Evolutionary conservation across 1,284 basidiomycete genomes (phyloP).

Genomic region (Peniophora sp.): DNA sequence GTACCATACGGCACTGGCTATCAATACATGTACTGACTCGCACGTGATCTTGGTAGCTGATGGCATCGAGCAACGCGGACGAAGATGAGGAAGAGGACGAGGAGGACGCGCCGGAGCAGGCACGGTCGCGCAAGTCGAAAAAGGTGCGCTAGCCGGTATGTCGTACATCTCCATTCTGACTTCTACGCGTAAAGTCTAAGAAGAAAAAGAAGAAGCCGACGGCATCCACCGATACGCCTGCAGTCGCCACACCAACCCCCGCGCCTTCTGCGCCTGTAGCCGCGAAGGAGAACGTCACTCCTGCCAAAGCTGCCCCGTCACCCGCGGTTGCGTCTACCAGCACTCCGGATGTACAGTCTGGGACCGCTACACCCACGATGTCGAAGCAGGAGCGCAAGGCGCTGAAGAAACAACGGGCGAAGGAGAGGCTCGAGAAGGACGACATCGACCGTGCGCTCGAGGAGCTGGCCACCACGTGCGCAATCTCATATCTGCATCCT

Average conservation of each 20-base stretch:
- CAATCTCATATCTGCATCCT: no score
- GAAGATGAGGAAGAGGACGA: slow-evolving; percentile 24
- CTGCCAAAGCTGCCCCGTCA: slow-evolving; percentile 18
- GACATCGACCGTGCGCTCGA: slow-evolving; percentile 79
- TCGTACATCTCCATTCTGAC: background rate
- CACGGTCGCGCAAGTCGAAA: slow-evolving; percentile 20
- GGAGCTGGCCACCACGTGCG: slow-evolving; percentile 72
- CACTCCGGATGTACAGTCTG: background rate
- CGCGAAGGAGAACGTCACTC: slow-evolving; percentile 12
- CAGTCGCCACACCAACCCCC: slow-evolving; percentile 11
- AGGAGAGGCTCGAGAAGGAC: slow-evolving; percentile 57
- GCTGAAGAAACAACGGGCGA: slow-evolving; percentile 54
- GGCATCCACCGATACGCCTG: slow-evolving; percentile 9
- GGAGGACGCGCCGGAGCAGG: slow-evolving; percentile 28
- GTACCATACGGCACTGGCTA: background rate
- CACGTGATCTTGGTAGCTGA: background rate
- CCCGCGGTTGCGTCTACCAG: slow-evolving; percentile 15
- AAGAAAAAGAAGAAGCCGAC: slow-evolving; percentile 52
- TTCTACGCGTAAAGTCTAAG: slow-evolving; percentile 8
- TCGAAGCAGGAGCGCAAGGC: slow-evolving; percentile 31
- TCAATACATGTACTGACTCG: background rate
- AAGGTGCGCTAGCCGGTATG: slow-evolving; percentile 1
- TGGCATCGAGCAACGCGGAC: slow-evolving; percentile 18
- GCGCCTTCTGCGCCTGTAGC: slow-evolving; percentile 11
- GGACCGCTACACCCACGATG: background rate